Evolutionary conservation across 768 basidiomycete genomes (phyloP), one percentile per base, ranked within the genome.

Genomic region (Boletellus emodensis): DNA sequence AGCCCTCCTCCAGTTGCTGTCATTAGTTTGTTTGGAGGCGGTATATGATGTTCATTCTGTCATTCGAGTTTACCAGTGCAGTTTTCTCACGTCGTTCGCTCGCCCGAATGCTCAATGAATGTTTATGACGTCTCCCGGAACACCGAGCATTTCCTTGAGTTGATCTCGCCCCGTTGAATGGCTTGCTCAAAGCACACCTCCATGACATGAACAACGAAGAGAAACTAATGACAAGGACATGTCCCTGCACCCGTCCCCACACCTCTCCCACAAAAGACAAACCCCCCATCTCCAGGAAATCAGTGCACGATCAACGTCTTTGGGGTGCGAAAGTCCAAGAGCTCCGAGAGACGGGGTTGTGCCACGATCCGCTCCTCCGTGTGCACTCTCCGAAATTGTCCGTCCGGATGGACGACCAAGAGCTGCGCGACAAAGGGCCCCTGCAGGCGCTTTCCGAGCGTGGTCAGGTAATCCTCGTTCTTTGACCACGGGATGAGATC

Each of bases 1-100:
- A 78, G 75, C 5, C 82, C 85, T 26, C 78, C 80, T 14, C 81
- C 87, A 18, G 75, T 77, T 1, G 84, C 85, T 10, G 77, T 85
- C 30, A 74, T 91, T 49, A 87, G 87, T 60, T 69, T 90, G 55
- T 91, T 90, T 58, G 87, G 87, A 30, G 63, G 75, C 14, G 75
- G 72, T 10, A 61, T 69, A 49, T 72, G 24, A 45, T n/a, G 17
- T 38, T 48, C 13, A 17, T 32, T 26, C 22, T 6, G 28, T 36
- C 7, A 34, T 17, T 20, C 20, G 1, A 20, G 20, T 20, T 11
- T 40, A 24, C 1, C 10, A 10, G 17, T 18, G 22, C 17, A 36
- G 22, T 36, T n/a, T 17, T 15, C 8, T 30, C 11, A 4, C 13
- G 8, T 4, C 34, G 22, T 30, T 46, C 11, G 8, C 20, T 34